Percentiles rank a stretch among this genome's conserved stretches.
Conservation (phyloP, 768 basidiomycete species). For the Antrodiella citrinella region DNA sequence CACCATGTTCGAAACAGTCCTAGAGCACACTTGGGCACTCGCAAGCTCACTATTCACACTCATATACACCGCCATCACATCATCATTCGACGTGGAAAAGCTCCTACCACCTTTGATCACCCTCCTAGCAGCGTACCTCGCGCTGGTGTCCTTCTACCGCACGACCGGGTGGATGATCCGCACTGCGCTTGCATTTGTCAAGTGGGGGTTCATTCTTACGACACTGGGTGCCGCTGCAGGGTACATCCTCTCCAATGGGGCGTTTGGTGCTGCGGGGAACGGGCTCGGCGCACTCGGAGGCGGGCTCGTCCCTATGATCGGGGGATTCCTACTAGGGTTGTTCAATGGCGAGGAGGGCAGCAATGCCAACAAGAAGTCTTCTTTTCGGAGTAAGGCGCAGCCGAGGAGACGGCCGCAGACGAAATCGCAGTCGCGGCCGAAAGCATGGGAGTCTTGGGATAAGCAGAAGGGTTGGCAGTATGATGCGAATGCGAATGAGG, state of each 20-base stretch:
- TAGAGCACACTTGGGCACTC: conserved; percentile 47
- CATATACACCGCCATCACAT: conserved; percentile 37
- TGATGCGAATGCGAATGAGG: conserved; percentile 16
- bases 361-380: conserved; percentile 13
- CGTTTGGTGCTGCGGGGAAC: conserved; percentile 24
- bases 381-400: conserved; percentile 9
- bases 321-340: conserved; percentile 33
- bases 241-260: conserved; percentile 37
- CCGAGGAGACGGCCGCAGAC: conserved; percentile 10
- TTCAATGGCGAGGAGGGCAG: conserved; percentile 31
- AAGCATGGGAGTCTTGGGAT: conserved; percentile 63
- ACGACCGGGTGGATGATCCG: conserved; percentile 71
- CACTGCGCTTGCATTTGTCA: conserved; percentile 58
- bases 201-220: conserved; percentile 64
- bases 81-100: conserved; percentile 59
- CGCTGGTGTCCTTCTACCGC: conserved; percentile 69
- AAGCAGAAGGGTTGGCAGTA: conserved; percentile 55
- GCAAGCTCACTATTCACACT: conserved; percentile 41
- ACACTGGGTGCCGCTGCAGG: conserved; percentile 44
- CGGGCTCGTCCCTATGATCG: conserved; percentile 32
- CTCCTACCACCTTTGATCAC: conserved; percentile 70
- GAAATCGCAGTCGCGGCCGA: conserved; percentile 25
- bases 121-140: conserved; percentile 65
- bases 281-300: conserved; percentile 24
- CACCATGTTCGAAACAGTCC: conserved; percentile 37